A percentile compares a stretch with the other conserved stretches of the same genome.
These are phyloP conservation scores for Aspergillus ustus DNA, from an alignment of 2,329 filamentous ascomycete genomes.

Conservation along the genomic window DNA sequence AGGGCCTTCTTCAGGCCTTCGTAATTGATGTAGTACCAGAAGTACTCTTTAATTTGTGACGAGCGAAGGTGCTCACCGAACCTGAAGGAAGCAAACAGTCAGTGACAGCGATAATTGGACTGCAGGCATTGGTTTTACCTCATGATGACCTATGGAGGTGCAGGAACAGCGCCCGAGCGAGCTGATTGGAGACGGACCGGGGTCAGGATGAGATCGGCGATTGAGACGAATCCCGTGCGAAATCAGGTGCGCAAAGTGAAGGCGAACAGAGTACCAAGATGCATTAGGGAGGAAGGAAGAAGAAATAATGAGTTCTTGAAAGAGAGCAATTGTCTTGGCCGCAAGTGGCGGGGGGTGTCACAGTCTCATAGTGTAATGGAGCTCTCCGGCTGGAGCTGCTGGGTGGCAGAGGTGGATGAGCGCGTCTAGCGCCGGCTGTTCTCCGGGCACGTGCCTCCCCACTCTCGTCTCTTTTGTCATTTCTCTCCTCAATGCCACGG, in stretches of 20 bases:
- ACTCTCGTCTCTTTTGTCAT: not conserved
- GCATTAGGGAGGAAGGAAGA: not conserved
- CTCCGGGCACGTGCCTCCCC: slow-evolving; percentile 10
- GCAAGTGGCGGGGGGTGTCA: slow-evolving; percentile 8
- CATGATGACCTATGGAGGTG: slow-evolving; percentile 21
- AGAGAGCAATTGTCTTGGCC: not conserved
- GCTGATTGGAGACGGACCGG: not conserved
- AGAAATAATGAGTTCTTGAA: not conserved
- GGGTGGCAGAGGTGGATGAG: not conserved
- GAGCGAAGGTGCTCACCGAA: slow-evolving; percentile 97
- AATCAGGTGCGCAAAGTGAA: not conserved
- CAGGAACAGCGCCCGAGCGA: slow-evolving; percentile 6
- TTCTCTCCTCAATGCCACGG: not conserved
- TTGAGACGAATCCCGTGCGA: not conserved
- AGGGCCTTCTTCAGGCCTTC: slow-evolving; percentile 88
- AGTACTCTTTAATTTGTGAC: slow-evolving; percentile 94
- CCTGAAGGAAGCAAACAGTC: slow-evolving; percentile 46
- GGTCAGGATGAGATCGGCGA: not conserved
- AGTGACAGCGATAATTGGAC: slow-evolving; percentile 16
- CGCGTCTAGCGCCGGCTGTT: slow-evolving; percentile 3
- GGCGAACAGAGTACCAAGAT: not conserved
- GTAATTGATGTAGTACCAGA: slow-evolving; percentile 98
- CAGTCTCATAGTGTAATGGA: not conserved
- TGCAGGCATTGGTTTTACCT: slow-evolving; percentile 21
- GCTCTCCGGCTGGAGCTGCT: not conserved